Base-by-base conservation (phyloP, 805 yeast genomes). In the Saturnispora dispora region DNA sequence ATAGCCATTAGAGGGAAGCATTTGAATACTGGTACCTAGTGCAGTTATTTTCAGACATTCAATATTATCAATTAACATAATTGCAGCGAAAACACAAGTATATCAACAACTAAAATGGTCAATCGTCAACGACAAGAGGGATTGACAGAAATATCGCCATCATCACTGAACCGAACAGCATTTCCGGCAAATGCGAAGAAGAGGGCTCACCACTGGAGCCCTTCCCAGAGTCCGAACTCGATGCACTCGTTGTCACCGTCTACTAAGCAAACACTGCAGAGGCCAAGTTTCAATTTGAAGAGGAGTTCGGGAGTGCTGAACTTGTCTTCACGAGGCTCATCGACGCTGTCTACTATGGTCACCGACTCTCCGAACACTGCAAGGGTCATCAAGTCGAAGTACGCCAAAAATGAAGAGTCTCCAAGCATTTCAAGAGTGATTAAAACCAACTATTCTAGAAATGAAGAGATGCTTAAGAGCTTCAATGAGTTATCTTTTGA, bases 251-350 rank as follows among this genome's bases (percentile, higher is more conserved):
- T 35, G 30, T 41, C 50, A 18, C 53, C 58, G 42, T 57, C 58
- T 9, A 41, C 58, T 1, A 59, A 57, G 40, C 53, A 52, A 36
- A 17, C 45, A 20, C 9, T 27, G 46, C n/a, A 22, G 25, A 17
- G 9, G 11, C 46, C 46, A 7, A 44, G 22, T 30, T 25, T 32
- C 22, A 46, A 28, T 10, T 28, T 46, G 33, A 46, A 46, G 28
- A 35, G 83, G 64, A 76, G 81, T 67, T 76, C 72, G 2, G 81
- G 81, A 2, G 63, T 77, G 9, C 59, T 78, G 54, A 78, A 78
- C 51, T 57, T 78, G 47, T 75, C 80, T 11, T 32, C 42, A 13
- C 37, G 43, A 17, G 48, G 48, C 8, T 35, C 43, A 17, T 46
- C 48, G 2, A 46, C 37, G 27, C 28, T 46, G 15, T 46, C 48